Evolutionary conservation across 768 basidiomycete genomes (phyloP), one percentile per base, ranked within the genome.

Genomic region (Trametes meyenii): DNA sequence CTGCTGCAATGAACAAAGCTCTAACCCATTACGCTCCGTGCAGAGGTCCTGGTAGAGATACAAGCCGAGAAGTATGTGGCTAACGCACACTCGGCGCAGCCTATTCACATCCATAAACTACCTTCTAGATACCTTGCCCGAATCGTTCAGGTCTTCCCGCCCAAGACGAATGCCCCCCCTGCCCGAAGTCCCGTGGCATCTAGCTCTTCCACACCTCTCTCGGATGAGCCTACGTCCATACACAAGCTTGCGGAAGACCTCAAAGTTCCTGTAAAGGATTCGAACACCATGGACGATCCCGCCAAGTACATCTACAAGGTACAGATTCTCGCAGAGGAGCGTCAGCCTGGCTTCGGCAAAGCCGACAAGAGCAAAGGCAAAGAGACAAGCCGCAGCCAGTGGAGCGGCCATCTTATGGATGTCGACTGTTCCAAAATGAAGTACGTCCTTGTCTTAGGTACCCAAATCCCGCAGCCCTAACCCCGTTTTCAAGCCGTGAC

Each of bases 11-110:
- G 67, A 49, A 33, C 45, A 16, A 14, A 42, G 39, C 43, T 40
- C 49, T 42, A 50, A 40, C 16, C 50, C 23, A 12, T 6, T 24
- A 5, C 40, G 33, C 50, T 55, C 33, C 55, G 55, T 64, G n/a
- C 70, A 96, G 93, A 83, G 77, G 86, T 96, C 55, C 85, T 93
- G 61, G 88, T 98, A 58, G 94, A 98, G 70, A 79, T 97, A 10
- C 79, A 86, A 61, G 92, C 92, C 24, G 88, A 91, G 76, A 95
- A 94, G 92, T 94, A 68, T 66, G 84, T 72, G 55, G 36, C 35
- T 17, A 39, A 17, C 42, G 55, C 39, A 23, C 56, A 44, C 45
- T 45, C 40, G 39, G 68, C 68, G 71, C 54, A 64, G 46, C 44
- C 49, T 24, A 35, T 50, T 60, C 17, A 59, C 50, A 33, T n/a